A percentile compares a stretch with the other conserved stretches of the same genome.
phyloP scores from a whole-genome alignment of 345 rosid genomes.

The Hibiscus trionum region DNA sequence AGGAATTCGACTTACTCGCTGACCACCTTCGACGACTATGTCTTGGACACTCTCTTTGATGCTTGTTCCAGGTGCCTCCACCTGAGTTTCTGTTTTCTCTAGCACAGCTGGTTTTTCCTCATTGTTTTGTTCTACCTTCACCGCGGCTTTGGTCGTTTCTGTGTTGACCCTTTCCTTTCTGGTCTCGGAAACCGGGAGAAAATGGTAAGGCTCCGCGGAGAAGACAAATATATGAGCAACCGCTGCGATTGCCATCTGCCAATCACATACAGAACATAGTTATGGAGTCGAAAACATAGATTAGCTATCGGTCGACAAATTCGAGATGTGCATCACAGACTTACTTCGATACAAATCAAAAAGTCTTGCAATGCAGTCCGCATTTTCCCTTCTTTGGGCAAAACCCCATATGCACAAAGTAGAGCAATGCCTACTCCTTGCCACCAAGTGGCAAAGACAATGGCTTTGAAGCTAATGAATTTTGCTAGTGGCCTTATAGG shows the following conservation, averaged over 20 bases:
- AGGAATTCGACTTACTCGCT: conserved; percentile 31
- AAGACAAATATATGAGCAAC: conserved; percentile 73
- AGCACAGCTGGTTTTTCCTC: conserved; percentile 27
- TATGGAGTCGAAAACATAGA: no score
- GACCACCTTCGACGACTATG: conserved; percentile 69
- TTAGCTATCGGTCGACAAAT: no score
- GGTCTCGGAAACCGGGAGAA: conserved; percentile 26
- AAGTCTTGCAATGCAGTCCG: conserved; percentile 65
- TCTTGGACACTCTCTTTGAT: conserved; percentile 74
- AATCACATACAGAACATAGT: not conserved
- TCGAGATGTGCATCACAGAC: conserved; percentile 9
- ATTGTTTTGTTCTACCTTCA: conserved; percentile 30
- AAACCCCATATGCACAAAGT: conserved; percentile 46
- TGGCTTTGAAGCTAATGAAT: conserved; percentile 91
- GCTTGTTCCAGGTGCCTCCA: conserved; percentile 74
- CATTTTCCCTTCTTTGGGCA: conserved; percentile 53
- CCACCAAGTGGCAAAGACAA: conserved; percentile 97
- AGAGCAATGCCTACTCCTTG: conserved; percentile 79
- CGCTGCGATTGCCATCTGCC: conserved; percentile 86
- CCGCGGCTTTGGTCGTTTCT: conserved; percentile 27
- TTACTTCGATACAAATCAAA: conserved; percentile 78
- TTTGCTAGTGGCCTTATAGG: conserved; percentile 73
- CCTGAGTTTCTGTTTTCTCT: conserved; percentile 41
- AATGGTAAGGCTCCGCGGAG: conserved; percentile 54
- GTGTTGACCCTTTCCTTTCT: conserved; percentile 25